Percentiles rank a stretch among this genome's conserved stretches.
Evolutionary conservation across 1,139 yeast genomes (phyloP).

Genomic region (Saccharomyces pastorianus): DNA sequence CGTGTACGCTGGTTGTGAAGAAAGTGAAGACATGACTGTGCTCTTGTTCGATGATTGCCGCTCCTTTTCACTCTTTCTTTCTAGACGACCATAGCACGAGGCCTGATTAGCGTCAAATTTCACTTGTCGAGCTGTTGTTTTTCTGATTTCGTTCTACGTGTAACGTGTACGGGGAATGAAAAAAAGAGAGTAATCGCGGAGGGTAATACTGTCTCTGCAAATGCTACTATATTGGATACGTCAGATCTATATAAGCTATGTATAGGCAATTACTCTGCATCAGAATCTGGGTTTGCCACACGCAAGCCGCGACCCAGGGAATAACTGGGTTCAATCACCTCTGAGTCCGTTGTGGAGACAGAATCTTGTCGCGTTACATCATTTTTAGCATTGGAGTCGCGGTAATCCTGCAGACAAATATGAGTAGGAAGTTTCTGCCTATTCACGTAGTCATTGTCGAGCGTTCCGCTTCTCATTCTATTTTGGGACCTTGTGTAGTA

Average conservation of each 20-base stretch:
- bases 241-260: too few relatives aligned
- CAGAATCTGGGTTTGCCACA: constrained; percentile 24
- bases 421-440: constrained; percentile 17
- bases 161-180: neutral
- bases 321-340: constrained; percentile 6
- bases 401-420: constrained; percentile 14
- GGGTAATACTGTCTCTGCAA: neutral
- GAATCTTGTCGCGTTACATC: neutral
- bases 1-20: constrained; percentile 47
- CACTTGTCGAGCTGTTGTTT: constrained; percentile 1
- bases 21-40: constrained; percentile 13
- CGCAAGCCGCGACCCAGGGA: constrained; percentile 18
- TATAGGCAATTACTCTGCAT: neutral
- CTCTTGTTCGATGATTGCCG: neutral
- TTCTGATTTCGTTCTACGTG: neutral
- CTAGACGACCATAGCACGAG: neutral
- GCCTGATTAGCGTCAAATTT: neutral
- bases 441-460: constrained; percentile 17
- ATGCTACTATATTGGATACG: too few relatives aligned
- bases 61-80: neutral
- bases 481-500: constrained; percentile 28
- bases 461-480: constrained; percentile 23
- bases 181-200: neutral
- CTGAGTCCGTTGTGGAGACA: constrained; percentile 5
- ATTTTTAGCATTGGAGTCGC: constrained; percentile 4